phyloP scores from a whole-genome alignment of 805 yeast genomes.

The Lachancea dasiensis region DNA sequence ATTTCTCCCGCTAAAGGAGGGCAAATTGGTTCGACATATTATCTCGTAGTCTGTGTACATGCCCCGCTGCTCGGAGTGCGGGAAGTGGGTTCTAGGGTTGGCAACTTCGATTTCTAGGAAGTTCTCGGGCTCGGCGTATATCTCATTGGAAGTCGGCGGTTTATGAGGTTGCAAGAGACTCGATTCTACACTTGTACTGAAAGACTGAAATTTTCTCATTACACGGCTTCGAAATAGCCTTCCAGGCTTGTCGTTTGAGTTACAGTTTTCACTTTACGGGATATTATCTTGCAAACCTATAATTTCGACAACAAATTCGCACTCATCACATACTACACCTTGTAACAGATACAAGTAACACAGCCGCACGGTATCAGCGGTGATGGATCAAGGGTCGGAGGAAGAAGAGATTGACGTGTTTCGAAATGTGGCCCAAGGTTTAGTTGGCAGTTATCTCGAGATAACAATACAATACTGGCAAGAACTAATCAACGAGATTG shows the following conservation, averaged over 20 bases:
- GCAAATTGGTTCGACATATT: conserved; percentile 84
- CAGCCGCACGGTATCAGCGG: not conserved
- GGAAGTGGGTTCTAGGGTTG: conserved; percentile 30
- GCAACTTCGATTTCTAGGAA: conserved; percentile 84
- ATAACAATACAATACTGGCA: conserved; percentile 98
- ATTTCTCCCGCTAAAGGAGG: conserved; percentile 62
- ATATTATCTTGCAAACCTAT: too few species aligned
- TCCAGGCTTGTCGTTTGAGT: too few species aligned
- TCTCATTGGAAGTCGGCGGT: conserved; percentile 49
- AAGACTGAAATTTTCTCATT: conserved; percentile 27
- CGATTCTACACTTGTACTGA: conserved; percentile 24
- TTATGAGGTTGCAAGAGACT: conserved; percentile 20
- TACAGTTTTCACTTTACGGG: too few species aligned
- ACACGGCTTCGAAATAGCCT: too few species aligned
- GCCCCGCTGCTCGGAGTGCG: conserved; percentile 36
- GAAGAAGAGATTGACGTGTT: conserved; percentile 51
- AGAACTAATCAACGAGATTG: conserved; percentile 79
- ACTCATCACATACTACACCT: too few species aligned
- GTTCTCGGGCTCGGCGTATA: conserved; percentile 92
- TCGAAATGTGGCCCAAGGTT: conserved; percentile 88
- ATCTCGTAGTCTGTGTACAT: conserved; percentile 92
- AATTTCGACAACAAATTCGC: too few species aligned
- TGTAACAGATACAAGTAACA: too few species aligned
- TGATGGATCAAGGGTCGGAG: conserved; percentile 12
- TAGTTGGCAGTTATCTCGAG: conserved; percentile 73